Base-by-base conservation (phyloP, 176 grass and related monocot species). In the Canna indica region DNA sequence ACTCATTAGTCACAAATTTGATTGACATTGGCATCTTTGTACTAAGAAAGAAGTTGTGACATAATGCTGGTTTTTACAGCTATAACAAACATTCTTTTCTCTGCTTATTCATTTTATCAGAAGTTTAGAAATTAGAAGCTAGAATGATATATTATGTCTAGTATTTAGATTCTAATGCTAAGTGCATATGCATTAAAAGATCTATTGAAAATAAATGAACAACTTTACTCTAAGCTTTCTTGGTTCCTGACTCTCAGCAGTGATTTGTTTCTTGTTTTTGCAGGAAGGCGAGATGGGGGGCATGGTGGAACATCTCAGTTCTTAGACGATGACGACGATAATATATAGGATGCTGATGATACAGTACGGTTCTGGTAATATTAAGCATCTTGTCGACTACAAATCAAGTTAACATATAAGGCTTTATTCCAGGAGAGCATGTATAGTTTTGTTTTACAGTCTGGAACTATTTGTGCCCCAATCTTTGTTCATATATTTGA, bases 221-320 rank as follows among this genome's bases (percentile, higher is more conserved):
- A n/a, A n/a, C n/a, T n/a, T n/a, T n/a, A n/a, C n/a, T n/a, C n/a
- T 30, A 13, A 60, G 4, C 12, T 60, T 16, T 29, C 3, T 30
- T 60, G 10, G 11, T 30, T 15, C 9, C 35, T 20, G 35, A 38
- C 1, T 9, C 33, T n/a, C 16, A 66, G 2, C 24, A 18, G 22
- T 38, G 11, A 30, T 29, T 59, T 12, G 34, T 39, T 14, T 66
- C 3, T 66, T 66, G 20, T 13, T 66, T 66, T 32, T 14, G 34
- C 63, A 66, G 63, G 35, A 66, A 66, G 63, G 34, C 33, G 29
- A 66, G 63, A 41, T 1, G 63, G 30, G 13, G 30, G 59, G 29
- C 59, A 62, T 4, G 33, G 35, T 25, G 63, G 63, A 66, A 34
- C 34, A 66, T 66, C 34, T 39, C 63, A 66, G 14, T 66, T 66